phyloP scores from a whole-genome alignment of 139 green algal species.

The Prasinococcaceae sp. region DNA sequence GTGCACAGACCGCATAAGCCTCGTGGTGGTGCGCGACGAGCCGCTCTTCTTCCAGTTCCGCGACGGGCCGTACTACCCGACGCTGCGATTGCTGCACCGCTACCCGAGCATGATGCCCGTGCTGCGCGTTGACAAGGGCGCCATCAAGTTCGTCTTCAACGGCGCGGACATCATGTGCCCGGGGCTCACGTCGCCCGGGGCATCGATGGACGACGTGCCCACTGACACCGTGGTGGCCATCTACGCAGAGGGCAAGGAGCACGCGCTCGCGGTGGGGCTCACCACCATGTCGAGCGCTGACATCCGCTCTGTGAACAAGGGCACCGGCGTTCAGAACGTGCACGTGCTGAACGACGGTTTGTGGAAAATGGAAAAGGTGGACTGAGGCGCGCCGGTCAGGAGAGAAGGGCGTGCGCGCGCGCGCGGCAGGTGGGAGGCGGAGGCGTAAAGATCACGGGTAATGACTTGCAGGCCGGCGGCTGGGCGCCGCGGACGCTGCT shows the following conservation, averaged over 20 bases:
- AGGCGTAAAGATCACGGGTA: too few relatives aligned
- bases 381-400: too few relatives aligned
- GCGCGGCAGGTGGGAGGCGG: too few relatives aligned
- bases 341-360: slow-evolving; percentile 90
- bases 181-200: slow-evolving; percentile 80
- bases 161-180: slow-evolving; percentile 99
- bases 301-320: slow-evolving; percentile 73
- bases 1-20: slow-evolving; percentile 61
- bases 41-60: slow-evolving; percentile 84
- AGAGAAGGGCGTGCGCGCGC: too few relatives aligned
- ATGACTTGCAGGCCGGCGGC: too few relatives aligned
- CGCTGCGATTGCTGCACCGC: slow-evolving; percentile 46
- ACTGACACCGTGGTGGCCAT: slow-evolving; percentile 29
- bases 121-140: slow-evolving; percentile 75
- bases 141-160: slow-evolving; percentile 97
- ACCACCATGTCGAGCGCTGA: slow-evolving; percentile 79
- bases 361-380: slow-evolving; percentile 58
- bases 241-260: slow-evolving; percentile 54
- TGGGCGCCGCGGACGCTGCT: too few relatives aligned
- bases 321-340: slow-evolving; percentile 77
- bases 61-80: slow-evolving; percentile 88
- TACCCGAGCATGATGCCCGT: slow-evolving; percentile 60
- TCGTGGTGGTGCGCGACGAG: slow-evolving; percentile 61
- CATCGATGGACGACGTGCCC: slow-evolving; percentile 74
- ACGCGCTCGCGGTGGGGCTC: slow-evolving; percentile 81